These are phyloP conservation scores for Brassica carinata DNA, from an alignment of 345 rosid species.

Conservation along the genomic window DNA sequence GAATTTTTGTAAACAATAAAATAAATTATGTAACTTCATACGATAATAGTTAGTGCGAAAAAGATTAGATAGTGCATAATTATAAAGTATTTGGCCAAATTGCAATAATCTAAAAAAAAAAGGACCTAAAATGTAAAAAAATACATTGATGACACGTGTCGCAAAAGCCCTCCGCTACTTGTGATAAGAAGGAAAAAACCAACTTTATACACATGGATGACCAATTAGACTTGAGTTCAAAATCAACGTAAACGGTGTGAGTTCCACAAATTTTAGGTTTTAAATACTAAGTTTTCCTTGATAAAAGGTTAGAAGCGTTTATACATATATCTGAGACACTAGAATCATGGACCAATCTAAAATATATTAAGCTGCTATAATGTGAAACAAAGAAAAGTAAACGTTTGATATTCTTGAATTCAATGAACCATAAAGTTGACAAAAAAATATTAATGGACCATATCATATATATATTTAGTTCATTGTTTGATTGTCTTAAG, in stretches of 20 bases:
- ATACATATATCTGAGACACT: background rate
- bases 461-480: background rate
- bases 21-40: too few relatives aligned
- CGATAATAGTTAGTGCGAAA: too few relatives aligned
- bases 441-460: background rate
- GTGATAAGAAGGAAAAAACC: too few relatives aligned
- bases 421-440: background rate
- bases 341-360: background rate
- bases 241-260: background rate
- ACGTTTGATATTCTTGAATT: slow-evolving; percentile 10
- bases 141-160: too few relatives aligned
- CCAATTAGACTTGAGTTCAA: background rate
- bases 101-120: too few relatives aligned
- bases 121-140: too few relatives aligned
- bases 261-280: background rate
- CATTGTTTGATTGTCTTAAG: background rate
- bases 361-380: background rate
- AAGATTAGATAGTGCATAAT: too few relatives aligned
- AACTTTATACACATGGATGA: background rate
- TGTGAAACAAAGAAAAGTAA: slow-evolving; percentile 30
- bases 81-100: too few relatives aligned
- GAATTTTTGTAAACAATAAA: too few relatives aligned
- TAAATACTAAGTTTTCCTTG: background rate
- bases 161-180: too few relatives aligned
- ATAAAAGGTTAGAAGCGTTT: slow-evolving; percentile 2